A percentile compares a stretch with the other conserved stretches of the same genome.
phyloP scores from a whole-genome alignment of 148 eudicot species.

The Persicaria maculosa region DNA sequence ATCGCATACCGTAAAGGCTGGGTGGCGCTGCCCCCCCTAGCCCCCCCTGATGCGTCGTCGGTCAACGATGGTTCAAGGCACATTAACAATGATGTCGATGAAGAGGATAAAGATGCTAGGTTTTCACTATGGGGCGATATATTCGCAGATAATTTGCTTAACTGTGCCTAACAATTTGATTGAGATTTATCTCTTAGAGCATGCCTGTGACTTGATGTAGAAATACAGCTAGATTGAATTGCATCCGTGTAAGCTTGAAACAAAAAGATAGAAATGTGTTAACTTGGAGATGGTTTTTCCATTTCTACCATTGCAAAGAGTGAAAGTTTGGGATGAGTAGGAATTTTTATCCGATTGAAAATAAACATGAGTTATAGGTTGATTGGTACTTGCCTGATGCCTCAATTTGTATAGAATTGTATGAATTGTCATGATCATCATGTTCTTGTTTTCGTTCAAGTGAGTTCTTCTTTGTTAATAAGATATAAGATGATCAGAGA shows the following conservation, averaged over 20 bases:
- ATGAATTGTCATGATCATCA: neutral
- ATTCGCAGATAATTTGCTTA: constrained; percentile 41
- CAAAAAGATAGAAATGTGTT: neutral
- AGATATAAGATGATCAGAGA: neutral
- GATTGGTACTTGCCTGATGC: neutral
- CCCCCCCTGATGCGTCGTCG: too few relatives aligned
- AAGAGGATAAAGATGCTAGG: constrained; percentile 70
- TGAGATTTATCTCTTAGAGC: neutral
- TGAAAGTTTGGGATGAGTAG: neutral
- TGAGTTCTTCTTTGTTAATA: neutral
- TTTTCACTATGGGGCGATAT: constrained; percentile 58
- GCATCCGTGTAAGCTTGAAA: neutral
- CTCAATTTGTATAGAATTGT: neutral
- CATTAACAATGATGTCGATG: constrained; percentile 75
- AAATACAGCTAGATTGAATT: constrained; percentile 1
- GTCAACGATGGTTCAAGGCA: too few relatives aligned
- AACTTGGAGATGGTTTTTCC: neutral
- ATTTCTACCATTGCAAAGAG: neutral
- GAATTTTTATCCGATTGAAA: neutral
- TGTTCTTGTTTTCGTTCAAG: neutral
- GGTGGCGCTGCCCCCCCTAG: too few relatives aligned
- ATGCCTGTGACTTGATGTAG: constrained; percentile 5
- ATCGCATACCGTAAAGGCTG: too few relatives aligned
- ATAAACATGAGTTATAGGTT: neutral
- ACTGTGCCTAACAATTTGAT: neutral